Percentiles rank a stretch among this genome's conserved stretches.
These are phyloP conservation scores for Penicillium expansum DNA, from an alignment of 2,329 filamentous ascomycete species.

Conservation along the genomic window DNA sequence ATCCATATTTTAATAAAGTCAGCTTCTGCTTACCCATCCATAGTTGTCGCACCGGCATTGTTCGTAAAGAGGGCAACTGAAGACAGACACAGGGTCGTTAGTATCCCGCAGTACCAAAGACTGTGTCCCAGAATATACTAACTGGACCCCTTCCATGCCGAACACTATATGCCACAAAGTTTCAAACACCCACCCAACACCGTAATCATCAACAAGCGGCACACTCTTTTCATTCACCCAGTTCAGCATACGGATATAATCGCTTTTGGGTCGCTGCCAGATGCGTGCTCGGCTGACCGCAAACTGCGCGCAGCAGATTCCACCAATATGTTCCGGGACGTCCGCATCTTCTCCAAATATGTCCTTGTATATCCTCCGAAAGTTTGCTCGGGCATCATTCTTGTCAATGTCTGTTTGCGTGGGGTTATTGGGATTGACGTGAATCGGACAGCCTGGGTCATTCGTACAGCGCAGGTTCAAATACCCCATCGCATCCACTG, in stretches of 20 bases:
- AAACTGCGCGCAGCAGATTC: slow-evolving; percentile 26
- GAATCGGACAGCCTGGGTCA: slow-evolving; percentile 36
- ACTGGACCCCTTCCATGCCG: slow-evolving; percentile 16
- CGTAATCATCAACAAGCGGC: slow-evolving; percentile 11
- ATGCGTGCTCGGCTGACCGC: slow-evolving; percentile 23
- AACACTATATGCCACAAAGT: slow-evolving; percentile 28
- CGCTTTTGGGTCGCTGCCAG: slow-evolving; percentile 12
- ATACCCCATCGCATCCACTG: slow-evolving; percentile 35
- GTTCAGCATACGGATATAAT: slow-evolving; percentile 22
- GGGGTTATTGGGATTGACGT: slow-evolving; percentile 30
- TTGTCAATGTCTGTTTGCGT: slow-evolving; percentile 20
- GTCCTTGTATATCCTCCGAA: slow-evolving; percentile 15
- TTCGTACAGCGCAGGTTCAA: slow-evolving; percentile 36
- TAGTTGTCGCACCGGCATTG: slow-evolving; percentile 11
- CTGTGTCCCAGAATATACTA: background rate
- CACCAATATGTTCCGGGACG: slow-evolving; percentile 11
- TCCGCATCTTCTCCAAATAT: slow-evolving; percentile 9
- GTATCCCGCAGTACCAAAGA: background rate
- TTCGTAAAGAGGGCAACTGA: slow-evolving; percentile 2
- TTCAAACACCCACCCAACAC: slow-evolving; percentile 24
- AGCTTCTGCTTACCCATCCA: background rate
- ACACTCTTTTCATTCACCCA: slow-evolving; percentile 15
- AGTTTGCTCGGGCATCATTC: slow-evolving; percentile 22
- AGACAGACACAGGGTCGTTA: background rate
- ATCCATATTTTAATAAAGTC: background rate